phyloP scores from a whole-genome alignment of 305 asterid species.

The Lippia alba region DNA sequence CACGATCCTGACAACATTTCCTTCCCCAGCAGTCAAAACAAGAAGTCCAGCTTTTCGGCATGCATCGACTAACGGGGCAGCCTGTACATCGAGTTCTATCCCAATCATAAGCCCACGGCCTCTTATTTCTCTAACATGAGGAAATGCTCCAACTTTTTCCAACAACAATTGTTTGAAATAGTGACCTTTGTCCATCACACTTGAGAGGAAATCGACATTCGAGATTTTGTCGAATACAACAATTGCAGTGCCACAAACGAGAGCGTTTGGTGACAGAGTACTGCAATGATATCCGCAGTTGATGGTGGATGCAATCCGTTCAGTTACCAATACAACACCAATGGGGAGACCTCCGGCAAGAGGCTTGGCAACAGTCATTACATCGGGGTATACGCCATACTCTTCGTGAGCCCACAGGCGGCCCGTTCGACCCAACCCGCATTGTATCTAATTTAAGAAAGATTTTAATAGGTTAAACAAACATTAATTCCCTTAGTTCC shows the following conservation, averaged over 20 bases:
- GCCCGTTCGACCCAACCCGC: constrained; percentile 91
- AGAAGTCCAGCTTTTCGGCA: constrained; percentile 67
- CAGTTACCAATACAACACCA: constrained; percentile 78
- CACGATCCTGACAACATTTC: too few relatives aligned
- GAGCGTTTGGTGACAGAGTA: constrained; percentile 83
- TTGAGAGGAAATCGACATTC: constrained; percentile 55
- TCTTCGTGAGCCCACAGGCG: constrained; percentile 95
- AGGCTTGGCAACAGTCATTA: constrained; percentile 69
- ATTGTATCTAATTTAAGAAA: constrained; percentile 62
- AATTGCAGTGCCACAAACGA: constrained; percentile 84
- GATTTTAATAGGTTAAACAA: too few relatives aligned
- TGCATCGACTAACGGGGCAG: constrained; percentile 79
- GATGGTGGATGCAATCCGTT: constrained; percentile 73
- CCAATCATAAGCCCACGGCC: constrained; percentile 88
- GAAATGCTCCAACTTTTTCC: constrained; percentile 58
- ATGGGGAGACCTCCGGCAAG: constrained; percentile 95
- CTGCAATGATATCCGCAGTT: constrained; percentile 87
- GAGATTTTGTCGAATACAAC: constrained; percentile 81
- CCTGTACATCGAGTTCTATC: constrained; percentile 77
- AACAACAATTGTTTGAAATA: constrained; percentile 60
- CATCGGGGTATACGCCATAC: constrained; percentile 39
- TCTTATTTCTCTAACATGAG: constrained; percentile 77
- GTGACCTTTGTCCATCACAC: constrained; percentile 69
- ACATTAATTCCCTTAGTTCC: background rate
- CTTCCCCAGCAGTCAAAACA: too few relatives aligned